Base-by-base conservation (phyloP, 495 filamentous ascomycete species). In the Talaromyces thailandensis region DNA sequence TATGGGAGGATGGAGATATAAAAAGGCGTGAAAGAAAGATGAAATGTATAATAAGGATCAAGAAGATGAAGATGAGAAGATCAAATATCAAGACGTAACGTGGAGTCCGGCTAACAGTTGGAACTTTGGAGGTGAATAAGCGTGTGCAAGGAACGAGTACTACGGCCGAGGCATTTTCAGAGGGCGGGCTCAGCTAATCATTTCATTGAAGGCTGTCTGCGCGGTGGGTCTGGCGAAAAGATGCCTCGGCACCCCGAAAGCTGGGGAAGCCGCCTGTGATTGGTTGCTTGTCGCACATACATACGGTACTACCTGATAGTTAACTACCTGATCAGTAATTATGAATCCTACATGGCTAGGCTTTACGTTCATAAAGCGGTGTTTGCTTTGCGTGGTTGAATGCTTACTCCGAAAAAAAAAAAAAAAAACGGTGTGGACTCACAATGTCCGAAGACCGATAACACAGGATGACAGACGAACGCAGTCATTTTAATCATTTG, bases 1-100 rank as follows among this genome's bases (percentile, higher is more conserved):
- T 61, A 51, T 62, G 58, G 66, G 51, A 60, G 60, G 60, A 62
- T 18, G 24, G 58, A 50, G 56, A 60, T 65, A 51, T 4, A 40
- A 71, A 62, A 63, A 62, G 51, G 61, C n/a, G 26, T 23, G 66
- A 62, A 66, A 65, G 69, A 55, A 26, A 16, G 6, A n/a, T 55
- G 12, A 51, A 51, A 16, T 21, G 14, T 48, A 48, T 6, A 21
- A 21, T 6, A 21, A 21, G n/a, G 43, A 23, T 8, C 7, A 48
- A 18, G 43, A 48, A 48, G 18, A 21, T 18, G 18, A 48, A 48
- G 43, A 48, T 48, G 43, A 48, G 43, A 48, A 48, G 43, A 48
- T 48, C 21, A 40, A 40, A n/a, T n/a, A n/a, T n/a, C n/a, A n/a
- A n/a, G n/a, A n/a, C n/a, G 35, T 48, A 21, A 48, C 43, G 43